Base-by-base conservation (phyloP, 306 rosid species). In the Biancaea sappan region DNA sequence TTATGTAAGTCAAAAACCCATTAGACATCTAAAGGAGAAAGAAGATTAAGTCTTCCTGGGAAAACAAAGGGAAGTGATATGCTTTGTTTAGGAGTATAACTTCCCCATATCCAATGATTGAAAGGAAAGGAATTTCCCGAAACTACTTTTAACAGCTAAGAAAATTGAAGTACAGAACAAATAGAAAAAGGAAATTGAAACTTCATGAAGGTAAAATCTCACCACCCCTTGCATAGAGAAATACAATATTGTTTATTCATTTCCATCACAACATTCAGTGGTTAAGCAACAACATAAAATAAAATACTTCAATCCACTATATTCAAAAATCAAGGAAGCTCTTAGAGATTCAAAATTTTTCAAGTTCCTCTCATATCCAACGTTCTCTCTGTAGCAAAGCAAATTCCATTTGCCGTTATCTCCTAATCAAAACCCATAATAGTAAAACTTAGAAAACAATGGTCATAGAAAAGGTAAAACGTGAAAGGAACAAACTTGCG, bases 401-500 rank as follows among this genome's bases (percentile, higher is more conserved):
- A 22, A 66, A 72, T 51, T 11, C 25, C 26, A 14, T 16, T 25
- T 2, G 46, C 22, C 51, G 34, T 11, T 31, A 29, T 40, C 18
- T 6, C 76, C n/a, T 32, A 1, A 22, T 41, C 69, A 64, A 76
- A 31, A 57, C 28, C 66, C 46, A 77, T 11, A 12, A 3, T 21
- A 24, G 9, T 0, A 40, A 57, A 48, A 8, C n/a, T n/a, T n/a
- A n/a, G n/a, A n/a, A n/a, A 59, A 44, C 11, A 10, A 67, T 7
- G 65, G 3, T 22, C 15, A n/a, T n/a, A 37, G 41, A 29, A 18
- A 43, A 11, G 8, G 19, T 0, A 29, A 69, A 34, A 25, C 2
- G 19, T 24, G 26, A 35, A 63, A 34, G 6, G 34, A 63, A 25
- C 12, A 44, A 5, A 88, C 92, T 81, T 79, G 61, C 35, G 63